Percentiles rank a stretch among this genome's conserved stretches.
Conservation (phyloP, 495 filamentous ascomycete species). For the Penicillium pancosmium region DNA sequence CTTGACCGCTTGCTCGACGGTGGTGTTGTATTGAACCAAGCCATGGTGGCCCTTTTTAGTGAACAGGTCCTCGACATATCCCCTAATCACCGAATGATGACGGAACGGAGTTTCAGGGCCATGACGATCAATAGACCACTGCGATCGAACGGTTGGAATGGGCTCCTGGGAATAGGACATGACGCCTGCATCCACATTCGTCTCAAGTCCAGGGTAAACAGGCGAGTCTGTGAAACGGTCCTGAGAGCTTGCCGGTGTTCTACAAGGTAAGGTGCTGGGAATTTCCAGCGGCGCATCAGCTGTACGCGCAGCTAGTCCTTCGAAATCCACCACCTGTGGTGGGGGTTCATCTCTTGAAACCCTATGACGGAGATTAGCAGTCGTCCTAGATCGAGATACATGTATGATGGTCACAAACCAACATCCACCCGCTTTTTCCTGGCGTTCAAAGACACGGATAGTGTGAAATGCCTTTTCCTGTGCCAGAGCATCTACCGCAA, state of each 20-base stretch:
- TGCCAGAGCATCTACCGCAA: slow-evolving; percentile 58
- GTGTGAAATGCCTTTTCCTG: slow-evolving; percentile 58
- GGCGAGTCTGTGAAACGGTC: slow-evolving; percentile 54
- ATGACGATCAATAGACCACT: slow-evolving; percentile 39
- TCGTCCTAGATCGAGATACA: neutral
- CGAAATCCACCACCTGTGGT: slow-evolving; percentile 39
- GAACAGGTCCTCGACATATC: slow-evolving; percentile 44
- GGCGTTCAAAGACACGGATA: slow-evolving; percentile 62
- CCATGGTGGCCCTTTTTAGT: slow-evolving; percentile 36
- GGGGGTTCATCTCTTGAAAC: slow-evolving; percentile 43
- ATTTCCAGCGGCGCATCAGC: slow-evolving; percentile 53
- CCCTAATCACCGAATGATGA: slow-evolving; percentile 39
- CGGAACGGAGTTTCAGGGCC: slow-evolving; percentile 43
- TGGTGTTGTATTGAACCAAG: slow-evolving; percentile 45
- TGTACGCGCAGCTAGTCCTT: slow-evolving; percentile 43
- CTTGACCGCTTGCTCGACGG: slow-evolving; percentile 44
- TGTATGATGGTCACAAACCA: slow-evolving; percentile 44
- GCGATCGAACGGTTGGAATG: slow-evolving; percentile 37
- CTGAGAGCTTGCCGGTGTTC: slow-evolving; percentile 41
- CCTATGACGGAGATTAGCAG: slow-evolving; percentile 27
- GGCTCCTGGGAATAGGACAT: slow-evolving; percentile 46
- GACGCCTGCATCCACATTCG: slow-evolving; percentile 41
- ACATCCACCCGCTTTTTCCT: slow-evolving; percentile 59
- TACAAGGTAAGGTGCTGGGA: slow-evolving; percentile 48
- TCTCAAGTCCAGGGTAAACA: slow-evolving; percentile 42